These are phyloP conservation scores for Aquilaria sinensis DNA, from an alignment of 345 rosid genomes.

Conservation along the genomic window DNA sequence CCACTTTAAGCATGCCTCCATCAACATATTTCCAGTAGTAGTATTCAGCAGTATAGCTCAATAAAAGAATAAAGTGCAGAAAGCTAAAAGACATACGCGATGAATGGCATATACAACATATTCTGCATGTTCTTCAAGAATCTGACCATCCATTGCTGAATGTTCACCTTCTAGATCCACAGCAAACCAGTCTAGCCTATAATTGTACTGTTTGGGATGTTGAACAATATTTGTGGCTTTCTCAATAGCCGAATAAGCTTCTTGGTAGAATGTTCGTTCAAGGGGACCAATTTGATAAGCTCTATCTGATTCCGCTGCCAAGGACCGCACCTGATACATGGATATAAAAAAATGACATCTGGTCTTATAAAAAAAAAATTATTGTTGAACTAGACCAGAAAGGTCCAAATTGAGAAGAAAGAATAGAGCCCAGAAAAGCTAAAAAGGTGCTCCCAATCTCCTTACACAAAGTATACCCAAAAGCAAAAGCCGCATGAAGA, in stretches of 20 bases:
- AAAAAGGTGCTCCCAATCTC: too few species aligned
- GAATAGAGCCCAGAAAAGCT: too few species aligned
- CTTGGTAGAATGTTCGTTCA: constrained; percentile 71
- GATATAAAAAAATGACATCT: not conserved
- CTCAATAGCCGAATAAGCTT: constrained; percentile 41
- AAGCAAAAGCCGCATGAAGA: too few species aligned
- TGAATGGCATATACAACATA: constrained; percentile 98
- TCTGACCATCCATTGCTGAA: constrained; percentile 98
- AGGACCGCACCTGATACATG: constrained; percentile 66
- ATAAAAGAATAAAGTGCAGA: constrained; percentile 16
- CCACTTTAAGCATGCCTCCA: not conserved
- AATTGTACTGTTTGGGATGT: constrained; percentile 54
- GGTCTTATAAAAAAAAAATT: too few species aligned
- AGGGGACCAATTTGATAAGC: constrained; percentile 86
- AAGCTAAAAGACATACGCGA: constrained; percentile 50
- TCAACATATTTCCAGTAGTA: not conserved
- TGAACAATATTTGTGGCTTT: constrained; percentile 41
- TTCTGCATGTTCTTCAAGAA: constrained; percentile 95
- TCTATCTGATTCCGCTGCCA: constrained; percentile 94
- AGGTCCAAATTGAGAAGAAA: too few species aligned
- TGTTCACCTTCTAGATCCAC: constrained; percentile 99
- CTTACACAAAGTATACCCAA: too few species aligned
- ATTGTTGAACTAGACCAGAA: too few species aligned
- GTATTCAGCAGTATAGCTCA: too few species aligned
- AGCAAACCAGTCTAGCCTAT: constrained; percentile 86